A percentile compares a stretch with the other conserved stretches of the same genome.
Evolutionary conservation across 106 monocot species (phyloP).

Genomic region (Acanthochlamys bracteata): DNA sequence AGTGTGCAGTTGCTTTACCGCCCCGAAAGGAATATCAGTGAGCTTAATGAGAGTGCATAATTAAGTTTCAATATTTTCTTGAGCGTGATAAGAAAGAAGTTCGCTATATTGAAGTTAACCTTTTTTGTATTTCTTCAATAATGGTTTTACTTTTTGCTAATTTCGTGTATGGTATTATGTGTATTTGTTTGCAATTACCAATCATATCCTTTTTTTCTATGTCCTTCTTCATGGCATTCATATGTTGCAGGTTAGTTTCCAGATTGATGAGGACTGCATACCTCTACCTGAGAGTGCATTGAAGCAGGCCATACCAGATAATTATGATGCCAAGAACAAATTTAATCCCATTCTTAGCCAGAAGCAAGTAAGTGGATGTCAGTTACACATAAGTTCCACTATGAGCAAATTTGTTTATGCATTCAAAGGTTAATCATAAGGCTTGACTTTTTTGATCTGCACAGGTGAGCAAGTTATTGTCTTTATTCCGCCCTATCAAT

Average conservation of each 20-base stretch:
- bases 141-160: no score
- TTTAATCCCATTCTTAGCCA: constrained; percentile 50
- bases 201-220: no score
- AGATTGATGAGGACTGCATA: constrained; percentile 58
- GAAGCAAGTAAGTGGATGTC: constrained; percentile 30
- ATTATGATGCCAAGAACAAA: constrained; percentile 41
- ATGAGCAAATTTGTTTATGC: not conserved
- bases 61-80: no score
- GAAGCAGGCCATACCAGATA: constrained; percentile 53
- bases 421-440: not conserved
- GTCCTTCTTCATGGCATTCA: no score
- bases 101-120: no score
- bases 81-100: no score
- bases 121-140: no score
- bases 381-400: not conserved
- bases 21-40: no score
- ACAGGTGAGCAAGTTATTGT: constrained; percentile 43
- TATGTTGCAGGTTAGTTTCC: constrained; percentile 61
- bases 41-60: no score
- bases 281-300: constrained; percentile 58
- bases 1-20: no score
- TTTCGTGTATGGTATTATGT: no score
- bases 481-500: constrained; percentile 32
- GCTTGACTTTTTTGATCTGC: not conserved
- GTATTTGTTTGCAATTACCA: no score